Evolutionary conservation across 2,329 filamentous ascomycete genomes (phyloP).

Genomic region (Ceratocystiopsis minuta): DNA sequence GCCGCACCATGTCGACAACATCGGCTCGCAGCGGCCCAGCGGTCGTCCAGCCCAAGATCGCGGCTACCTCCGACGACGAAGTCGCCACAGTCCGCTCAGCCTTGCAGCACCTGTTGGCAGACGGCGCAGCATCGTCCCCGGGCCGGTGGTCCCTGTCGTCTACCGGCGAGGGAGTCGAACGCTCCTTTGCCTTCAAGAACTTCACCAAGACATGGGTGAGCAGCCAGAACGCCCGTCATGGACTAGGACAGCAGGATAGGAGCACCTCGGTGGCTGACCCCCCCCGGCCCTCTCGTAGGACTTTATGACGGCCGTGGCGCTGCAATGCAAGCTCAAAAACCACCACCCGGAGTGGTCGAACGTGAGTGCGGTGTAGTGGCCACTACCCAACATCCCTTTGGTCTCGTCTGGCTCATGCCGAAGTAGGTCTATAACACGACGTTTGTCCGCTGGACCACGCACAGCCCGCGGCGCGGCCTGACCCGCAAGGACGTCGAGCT

Average conservation of each 20-base stretch:
- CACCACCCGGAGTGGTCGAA: conserved; percentile 69
- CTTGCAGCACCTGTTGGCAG: conserved; percentile 18
- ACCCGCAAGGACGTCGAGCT: conserved; percentile 44
- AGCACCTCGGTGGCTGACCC: not conserved
- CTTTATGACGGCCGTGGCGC: conserved; percentile 56
- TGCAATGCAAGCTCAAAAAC: conserved; percentile 47
- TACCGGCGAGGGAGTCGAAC: conserved; percentile 36
- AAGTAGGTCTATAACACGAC: conserved; percentile 51
- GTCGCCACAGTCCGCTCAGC: conserved; percentile 7
- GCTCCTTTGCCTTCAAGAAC: conserved; percentile 44
- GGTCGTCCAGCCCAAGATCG: conserved; percentile 1
- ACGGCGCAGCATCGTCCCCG: conserved; percentile 3
- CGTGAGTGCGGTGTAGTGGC: conserved; percentile 20
- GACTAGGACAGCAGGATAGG: not conserved
- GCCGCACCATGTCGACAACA: too few relatives aligned
- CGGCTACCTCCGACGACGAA: conserved; percentile 2
- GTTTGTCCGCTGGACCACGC: conserved; percentile 57
- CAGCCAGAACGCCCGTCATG: not conserved
- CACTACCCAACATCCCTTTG: too few relatives aligned
- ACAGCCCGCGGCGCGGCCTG: conserved; percentile 42
- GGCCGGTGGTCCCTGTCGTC: conserved; percentile 32
- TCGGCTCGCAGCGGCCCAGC: too few relatives aligned
- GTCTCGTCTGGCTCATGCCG: too few relatives aligned
- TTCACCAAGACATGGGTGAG: conserved; percentile 48
- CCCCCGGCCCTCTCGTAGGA: conserved; percentile 24